Evolutionary conservation across 1,284 basidiomycete genomes (phyloP).

Genomic region (Pyrrhoderma noxium): DNA sequence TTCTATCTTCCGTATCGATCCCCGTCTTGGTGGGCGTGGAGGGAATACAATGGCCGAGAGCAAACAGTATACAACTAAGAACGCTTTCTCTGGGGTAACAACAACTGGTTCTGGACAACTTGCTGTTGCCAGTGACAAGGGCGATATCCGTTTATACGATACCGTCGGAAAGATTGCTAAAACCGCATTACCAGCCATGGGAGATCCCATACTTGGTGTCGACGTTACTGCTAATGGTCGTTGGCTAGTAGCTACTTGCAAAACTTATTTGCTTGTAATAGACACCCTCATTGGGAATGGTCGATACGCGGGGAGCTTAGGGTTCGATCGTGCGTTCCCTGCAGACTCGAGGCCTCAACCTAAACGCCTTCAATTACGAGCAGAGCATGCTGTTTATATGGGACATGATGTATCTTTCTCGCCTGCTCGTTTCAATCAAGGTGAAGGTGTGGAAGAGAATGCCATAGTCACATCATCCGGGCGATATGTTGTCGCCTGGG

Average conservation of each 20-base stretch:
- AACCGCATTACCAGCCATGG: conserved; percentile 93
- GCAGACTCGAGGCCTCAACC: conserved; percentile 91
- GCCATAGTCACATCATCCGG: conserved; percentile 96
- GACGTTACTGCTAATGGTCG: conserved; percentile 93
- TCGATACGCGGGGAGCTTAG: conserved; percentile 77
- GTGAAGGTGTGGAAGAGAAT: conserved; percentile 82
- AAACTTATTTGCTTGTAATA: conserved; percentile 90
- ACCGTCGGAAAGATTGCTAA: conserved; percentile 98
- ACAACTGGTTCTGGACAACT: conserved; percentile 86
- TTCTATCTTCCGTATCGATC: conserved; percentile 95
- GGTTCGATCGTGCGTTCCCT: conserved; percentile 95
- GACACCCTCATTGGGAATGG: conserved; percentile 94
- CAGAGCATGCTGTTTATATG: conserved; percentile 96
- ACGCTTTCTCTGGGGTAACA: conserved; percentile 89
- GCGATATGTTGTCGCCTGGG: conserved; percentile 93
- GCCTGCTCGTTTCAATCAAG: conserved; percentile 94
- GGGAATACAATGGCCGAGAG: conserved; percentile 92
- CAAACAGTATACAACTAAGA: conserved; percentile 95
- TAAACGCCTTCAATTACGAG: conserved; percentile 79
- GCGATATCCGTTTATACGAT: conserved; percentile 95
- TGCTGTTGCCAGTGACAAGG: conserved; percentile 93
- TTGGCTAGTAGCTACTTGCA: conserved; percentile 94
- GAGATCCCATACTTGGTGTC: conserved; percentile 91
- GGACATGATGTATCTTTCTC: conserved; percentile 83
- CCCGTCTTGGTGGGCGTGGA: conserved; percentile 56